Evolutionary conservation across 805 yeast species (phyloP).

Genomic region (Ogataea dorogensis): DNA sequence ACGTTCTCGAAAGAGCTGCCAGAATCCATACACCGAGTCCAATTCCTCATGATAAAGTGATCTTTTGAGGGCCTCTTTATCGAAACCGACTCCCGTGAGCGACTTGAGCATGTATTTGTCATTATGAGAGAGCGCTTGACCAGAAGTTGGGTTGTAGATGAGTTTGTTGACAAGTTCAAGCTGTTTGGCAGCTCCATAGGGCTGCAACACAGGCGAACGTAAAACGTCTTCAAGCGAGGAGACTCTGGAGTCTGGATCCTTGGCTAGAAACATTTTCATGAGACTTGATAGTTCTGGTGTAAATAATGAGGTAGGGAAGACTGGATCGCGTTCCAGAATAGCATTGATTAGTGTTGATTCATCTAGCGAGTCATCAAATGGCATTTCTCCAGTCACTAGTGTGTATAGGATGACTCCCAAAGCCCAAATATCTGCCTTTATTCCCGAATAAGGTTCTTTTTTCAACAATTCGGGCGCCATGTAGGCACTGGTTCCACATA

Average conservation of each 20-base stretch:
- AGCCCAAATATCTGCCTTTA: conserved; percentile 87
- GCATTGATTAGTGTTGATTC: conserved; percentile 60
- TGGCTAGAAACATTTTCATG: conserved; percentile 53
- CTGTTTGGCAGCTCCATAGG: conserved; percentile 41
- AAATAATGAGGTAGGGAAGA: conserved; percentile 38
- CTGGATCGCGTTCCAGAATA: conserved; percentile 67
- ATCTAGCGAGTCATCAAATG: conserved; percentile 72
- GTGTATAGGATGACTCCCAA: conserved; percentile 87
- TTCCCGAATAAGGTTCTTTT: conserved; percentile 71
- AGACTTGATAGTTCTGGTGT: conserved; percentile 52
- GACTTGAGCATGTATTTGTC: conserved; percentile 63
- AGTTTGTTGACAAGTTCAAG: conserved; percentile 40
- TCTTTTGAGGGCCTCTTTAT: conserved; percentile 55
- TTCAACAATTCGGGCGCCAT: conserved; percentile 93
- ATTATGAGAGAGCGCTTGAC: conserved; percentile 40
- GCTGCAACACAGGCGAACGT: conserved; percentile 47
- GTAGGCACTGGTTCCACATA: conserved; percentile 93
- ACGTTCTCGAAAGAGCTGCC: conserved; percentile 61
- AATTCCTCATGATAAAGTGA: conserved; percentile 59
- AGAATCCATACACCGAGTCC: conserved; percentile 72
- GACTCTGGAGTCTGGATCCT: conserved; percentile 67
- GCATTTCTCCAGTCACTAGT: conserved; percentile 81
- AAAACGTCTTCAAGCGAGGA: conserved; percentile 48
- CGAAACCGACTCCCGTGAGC: conserved; percentile 60
- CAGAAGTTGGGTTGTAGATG: conserved; percentile 34